These are phyloP conservation scores for Penicillium lagena DNA, from an alignment of 495 filamentous ascomycete species.

Conservation along the genomic window DNA sequence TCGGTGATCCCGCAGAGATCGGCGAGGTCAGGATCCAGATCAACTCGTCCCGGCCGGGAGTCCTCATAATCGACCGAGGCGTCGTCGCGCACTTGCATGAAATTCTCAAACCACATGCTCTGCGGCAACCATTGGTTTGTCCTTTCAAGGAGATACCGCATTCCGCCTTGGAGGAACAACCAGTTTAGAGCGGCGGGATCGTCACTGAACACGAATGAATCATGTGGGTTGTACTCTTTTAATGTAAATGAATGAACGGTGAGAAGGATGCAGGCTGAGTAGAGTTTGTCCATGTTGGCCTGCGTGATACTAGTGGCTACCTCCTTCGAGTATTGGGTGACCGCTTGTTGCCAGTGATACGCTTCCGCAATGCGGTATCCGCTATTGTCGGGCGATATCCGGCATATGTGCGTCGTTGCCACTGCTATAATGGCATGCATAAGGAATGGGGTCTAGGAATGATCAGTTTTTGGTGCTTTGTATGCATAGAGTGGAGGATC, in stretches of 20 bases:
- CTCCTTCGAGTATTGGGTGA: conserved; percentile 30
- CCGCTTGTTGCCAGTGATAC: conserved; percentile 38
- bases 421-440: conserved; percentile 41
- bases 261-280: conserved; percentile 36
- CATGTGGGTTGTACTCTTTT: conserved; percentile 27
- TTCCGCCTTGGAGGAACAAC: conserved; percentile 34
- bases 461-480: conserved; percentile 2
- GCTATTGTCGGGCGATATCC: conserved; percentile 17
- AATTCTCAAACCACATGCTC: conserved; percentile 35
- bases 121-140: conserved; percentile 21
- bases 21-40: conserved; percentile 29
- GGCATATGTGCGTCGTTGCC: conserved; percentile 34
- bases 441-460: conserved; percentile 33
- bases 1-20: conserved; percentile 34
- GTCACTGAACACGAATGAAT: conserved; percentile 36
- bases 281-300: conserved; percentile 38
- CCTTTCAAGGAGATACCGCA: conserved; percentile 30
- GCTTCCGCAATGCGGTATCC: conserved; percentile 30
- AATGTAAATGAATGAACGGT: conserved; percentile 31
- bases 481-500: not conserved
- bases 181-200: conserved; percentile 32
- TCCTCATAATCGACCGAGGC: conserved; percentile 19
- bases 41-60: conserved; percentile 24
- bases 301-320: conserved; percentile 18
- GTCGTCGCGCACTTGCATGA: conserved; percentile 20